A percentile compares a stretch with the other conserved stretches of the same genome.
phyloP scores from a whole-genome alignment of 2,329 filamentous ascomycete species.

The Anthostomella pinea region DNA sequence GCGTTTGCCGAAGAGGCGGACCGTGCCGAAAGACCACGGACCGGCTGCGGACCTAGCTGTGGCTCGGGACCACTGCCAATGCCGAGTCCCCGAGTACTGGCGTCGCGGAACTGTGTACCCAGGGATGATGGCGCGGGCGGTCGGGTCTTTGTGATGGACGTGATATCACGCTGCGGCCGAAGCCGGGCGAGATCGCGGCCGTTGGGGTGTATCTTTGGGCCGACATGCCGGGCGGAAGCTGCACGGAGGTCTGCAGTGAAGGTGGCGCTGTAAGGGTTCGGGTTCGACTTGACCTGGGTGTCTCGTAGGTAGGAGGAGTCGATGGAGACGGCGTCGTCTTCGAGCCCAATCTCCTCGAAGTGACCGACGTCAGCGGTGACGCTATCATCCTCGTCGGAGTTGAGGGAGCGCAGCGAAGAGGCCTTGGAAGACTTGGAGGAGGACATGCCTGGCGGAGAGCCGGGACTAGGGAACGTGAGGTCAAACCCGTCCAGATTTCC shows the following conservation, averaged over 20 bases:
- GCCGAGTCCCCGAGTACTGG: constrained; percentile 40
- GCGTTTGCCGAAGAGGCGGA: constrained; percentile 39
- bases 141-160: constrained; percentile 33
- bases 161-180: constrained; percentile 34
- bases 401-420: constrained; percentile 80
- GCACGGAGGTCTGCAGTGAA: constrained; percentile 43
- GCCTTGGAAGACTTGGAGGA: constrained; percentile 86
- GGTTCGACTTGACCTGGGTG: constrained; percentile 35
- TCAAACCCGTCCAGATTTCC: constrained; percentile 35
- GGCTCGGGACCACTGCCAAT: constrained; percentile 30
- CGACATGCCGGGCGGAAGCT: constrained; percentile 28
- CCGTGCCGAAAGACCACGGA: constrained; percentile 37
- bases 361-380: constrained; percentile 71
- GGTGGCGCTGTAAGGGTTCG: constrained; percentile 49
- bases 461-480: constrained; percentile 46
- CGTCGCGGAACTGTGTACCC: constrained; percentile 44
- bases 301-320: constrained; percentile 34
- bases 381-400: constrained; percentile 68
- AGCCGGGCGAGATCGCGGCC: constrained; percentile 29
- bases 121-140: constrained; percentile 46
- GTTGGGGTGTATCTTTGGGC: constrained; percentile 24
- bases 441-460: constrained; percentile 75
- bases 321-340: constrained; percentile 56
- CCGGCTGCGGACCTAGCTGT: constrained; percentile 26
- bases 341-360: constrained; percentile 91